Conservation (phyloP, 129 eudicot genomes). For the Arctium lappa region DNA sequence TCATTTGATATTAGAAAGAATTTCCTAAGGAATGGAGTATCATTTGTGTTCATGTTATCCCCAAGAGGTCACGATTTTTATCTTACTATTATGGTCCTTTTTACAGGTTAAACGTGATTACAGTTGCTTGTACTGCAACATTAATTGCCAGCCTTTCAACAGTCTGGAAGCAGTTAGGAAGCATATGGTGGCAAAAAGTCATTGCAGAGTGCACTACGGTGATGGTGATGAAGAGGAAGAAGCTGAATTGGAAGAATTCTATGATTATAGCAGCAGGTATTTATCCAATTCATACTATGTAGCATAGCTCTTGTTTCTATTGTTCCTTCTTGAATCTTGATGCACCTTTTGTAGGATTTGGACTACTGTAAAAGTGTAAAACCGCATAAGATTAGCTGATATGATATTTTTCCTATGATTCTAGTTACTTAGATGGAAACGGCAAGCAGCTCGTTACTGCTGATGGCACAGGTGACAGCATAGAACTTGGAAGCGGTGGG, state of each 20-base stretch:
- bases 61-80: neutral
- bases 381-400: neutral
- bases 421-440: conserved; percentile 59
- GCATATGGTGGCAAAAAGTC: conserved; percentile 94
- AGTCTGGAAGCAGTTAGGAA: conserved; percentile 95
- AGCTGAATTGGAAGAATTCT: conserved; percentile 87
- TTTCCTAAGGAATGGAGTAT: neutral
- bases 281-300: neutral
- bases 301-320: neutral
- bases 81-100: neutral
- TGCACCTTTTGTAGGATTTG: neutral
- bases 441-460: conserved; percentile 69
- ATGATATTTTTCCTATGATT: neutral
- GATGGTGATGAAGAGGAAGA: conserved; percentile 82
- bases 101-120: conserved; percentile 78
- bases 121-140: conserved; percentile 84
- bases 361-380: neutral
- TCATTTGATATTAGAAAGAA: neutral
- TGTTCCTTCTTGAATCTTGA: neutral
- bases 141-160: conserved; percentile 74
- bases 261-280: conserved; percentile 98
- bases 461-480: conserved; percentile 36
- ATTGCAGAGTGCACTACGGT: conserved; percentile 96
- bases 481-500: conserved; percentile 76
- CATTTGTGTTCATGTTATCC: neutral